Conservation (phyloP, 768 basidiomycete species). For the Trametes coccinea region DNA sequence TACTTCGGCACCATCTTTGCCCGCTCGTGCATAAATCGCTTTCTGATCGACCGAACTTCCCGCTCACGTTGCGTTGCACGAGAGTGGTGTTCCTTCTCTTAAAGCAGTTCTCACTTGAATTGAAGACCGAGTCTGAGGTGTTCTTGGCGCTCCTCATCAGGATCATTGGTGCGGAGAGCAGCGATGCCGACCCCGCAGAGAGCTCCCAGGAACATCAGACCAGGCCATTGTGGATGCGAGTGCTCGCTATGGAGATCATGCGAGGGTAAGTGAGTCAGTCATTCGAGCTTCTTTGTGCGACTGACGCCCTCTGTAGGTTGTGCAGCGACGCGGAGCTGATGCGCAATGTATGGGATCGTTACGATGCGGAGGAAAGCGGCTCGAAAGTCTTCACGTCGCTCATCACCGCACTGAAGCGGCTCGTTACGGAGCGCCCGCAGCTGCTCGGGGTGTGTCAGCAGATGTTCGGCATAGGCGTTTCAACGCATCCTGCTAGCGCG, state of each 20-base stretch:
- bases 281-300: neutral
- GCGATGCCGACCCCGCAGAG: conserved; percentile 26
- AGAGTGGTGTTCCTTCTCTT: conserved; percentile 92
- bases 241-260: conserved; percentile 90
- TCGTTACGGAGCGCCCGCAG: conserved; percentile 86
- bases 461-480: conserved; percentile 78
- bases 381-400: conserved; percentile 77
- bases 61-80: conserved; percentile 85
- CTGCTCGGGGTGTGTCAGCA: conserved; percentile 78
- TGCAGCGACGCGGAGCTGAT: conserved; percentile 81
- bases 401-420: conserved; percentile 79
- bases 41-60: conserved; percentile 81
- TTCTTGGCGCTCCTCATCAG: conserved; percentile 76
- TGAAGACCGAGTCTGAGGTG: conserved; percentile 82
- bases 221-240: conserved; percentile 83
- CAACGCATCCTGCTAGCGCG: conserved; percentile 36
- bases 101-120: conserved; percentile 83
- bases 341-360: conserved; percentile 76
- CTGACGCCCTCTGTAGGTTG: conserved; percentile 43
- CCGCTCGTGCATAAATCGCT: conserved; percentile 86
- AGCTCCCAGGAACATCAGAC: conserved; percentile 23
- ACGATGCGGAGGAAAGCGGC: conserved; percentile 59
- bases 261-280: conserved; percentile 57
- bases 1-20: conserved; percentile 89
- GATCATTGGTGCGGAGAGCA: conserved; percentile 57